These are phyloP conservation scores for Pisolithus albus DNA, from an alignment of 768 basidiomycete species.

Conservation along the genomic window DNA sequence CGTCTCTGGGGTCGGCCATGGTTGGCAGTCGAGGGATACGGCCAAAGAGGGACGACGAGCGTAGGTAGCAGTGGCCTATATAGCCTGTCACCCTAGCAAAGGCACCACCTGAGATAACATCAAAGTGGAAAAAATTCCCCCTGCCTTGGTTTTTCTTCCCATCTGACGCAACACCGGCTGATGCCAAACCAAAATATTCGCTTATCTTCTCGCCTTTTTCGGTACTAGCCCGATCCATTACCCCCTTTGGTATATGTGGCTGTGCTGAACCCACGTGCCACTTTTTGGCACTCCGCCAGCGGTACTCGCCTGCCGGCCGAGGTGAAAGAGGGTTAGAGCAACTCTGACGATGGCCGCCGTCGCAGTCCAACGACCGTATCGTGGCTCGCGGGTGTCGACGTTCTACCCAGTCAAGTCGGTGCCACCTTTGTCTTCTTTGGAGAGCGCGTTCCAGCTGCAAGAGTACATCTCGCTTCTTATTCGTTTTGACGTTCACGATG, in stretches of 20 bases:
- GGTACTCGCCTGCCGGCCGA: background rate
- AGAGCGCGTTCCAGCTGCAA: conserved; percentile 91
- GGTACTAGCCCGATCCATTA: conserved; percentile 4
- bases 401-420: conserved; percentile 74
- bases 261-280: background rate
- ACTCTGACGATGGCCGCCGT: conserved; percentile 27
- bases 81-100: background rate
- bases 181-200: conserved; percentile 1
- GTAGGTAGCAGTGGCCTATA: background rate
- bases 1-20: conserved; percentile 22
- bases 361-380: conserved; percentile 57
- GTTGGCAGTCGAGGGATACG: conserved; percentile 1
- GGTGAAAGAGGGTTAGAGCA: background rate
- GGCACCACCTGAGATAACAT: background rate
- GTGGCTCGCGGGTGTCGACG: conserved; percentile 70
- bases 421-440: conserved; percentile 63
- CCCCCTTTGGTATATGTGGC: conserved; percentile 2
- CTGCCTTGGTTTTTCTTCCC: background rate
- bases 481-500: conserved; percentile 80
- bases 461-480: conserved; percentile 91
- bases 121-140: background rate
- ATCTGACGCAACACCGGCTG: background rate
- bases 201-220: conserved; percentile 2
- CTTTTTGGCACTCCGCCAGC: background rate
- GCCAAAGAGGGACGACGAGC: background rate